A percentile compares a stretch with the other conserved stretches of the same genome.
Evolutionary conservation across 1,284 basidiomycete species (phyloP).

Genomic region (Phylloboletellus chloephorus): DNA sequence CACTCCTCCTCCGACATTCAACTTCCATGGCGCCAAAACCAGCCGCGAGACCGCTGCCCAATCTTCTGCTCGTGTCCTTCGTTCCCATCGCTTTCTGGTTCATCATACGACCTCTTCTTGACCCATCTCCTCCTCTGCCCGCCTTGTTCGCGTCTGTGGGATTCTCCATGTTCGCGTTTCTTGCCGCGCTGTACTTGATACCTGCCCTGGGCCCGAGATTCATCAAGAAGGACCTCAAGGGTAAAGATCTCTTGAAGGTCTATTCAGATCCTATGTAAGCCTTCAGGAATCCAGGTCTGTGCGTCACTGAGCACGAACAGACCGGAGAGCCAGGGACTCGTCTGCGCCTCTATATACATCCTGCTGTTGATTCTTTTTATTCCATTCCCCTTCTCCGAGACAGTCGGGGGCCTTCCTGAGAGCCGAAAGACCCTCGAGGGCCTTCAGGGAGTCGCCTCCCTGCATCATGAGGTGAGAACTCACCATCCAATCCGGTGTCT

Average conservation of each 20-base stretch:
- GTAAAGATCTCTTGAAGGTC: constrained; percentile 77
- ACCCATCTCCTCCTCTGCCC: constrained; percentile 62
- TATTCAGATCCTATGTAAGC: constrained; percentile 70
- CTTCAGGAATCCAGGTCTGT: background rate
- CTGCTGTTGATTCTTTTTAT: constrained; percentile 82
- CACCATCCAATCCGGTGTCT: background rate
- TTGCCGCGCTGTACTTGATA: constrained; percentile 68
- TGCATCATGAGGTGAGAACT: constrained; percentile 75
- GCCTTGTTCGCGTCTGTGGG: constrained; percentile 71
- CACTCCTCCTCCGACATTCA: too few relatives aligned
- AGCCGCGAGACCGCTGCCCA: constrained; percentile 49
- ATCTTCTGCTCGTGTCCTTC: constrained; percentile 48
- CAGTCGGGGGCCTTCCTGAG: constrained; percentile 48
- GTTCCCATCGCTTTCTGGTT: constrained; percentile 68
- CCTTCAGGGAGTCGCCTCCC: constrained; percentile 70
- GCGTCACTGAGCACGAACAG: constrained; percentile 38
- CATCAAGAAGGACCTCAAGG: constrained; percentile 71
- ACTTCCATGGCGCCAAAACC: constrained; percentile 23
- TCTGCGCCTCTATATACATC: constrained; percentile 88
- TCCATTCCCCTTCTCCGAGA: constrained; percentile 81
- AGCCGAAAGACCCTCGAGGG: constrained; percentile 43
- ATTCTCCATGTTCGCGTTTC: constrained; percentile 74
- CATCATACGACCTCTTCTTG: constrained; percentile 60
- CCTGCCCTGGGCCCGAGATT: constrained; percentile 73
- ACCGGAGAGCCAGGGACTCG: constrained; percentile 90